Base-by-base conservation (phyloP, 2,329 filamentous ascomycete species). In the Elsinoe australis region DNA sequence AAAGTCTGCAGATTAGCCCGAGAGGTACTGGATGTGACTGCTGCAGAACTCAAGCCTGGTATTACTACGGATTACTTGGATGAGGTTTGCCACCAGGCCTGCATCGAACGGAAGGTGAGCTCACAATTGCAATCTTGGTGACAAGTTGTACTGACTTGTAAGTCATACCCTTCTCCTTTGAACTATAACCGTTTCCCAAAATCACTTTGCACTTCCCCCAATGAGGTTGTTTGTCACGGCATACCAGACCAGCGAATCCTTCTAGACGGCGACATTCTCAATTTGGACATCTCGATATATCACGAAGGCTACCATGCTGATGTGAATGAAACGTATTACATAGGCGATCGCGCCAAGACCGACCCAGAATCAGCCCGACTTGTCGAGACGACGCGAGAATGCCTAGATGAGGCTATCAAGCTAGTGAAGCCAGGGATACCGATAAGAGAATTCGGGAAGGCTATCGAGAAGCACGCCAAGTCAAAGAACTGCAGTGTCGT, bases 141-240 rank as follows among this genome's bases (percentile, higher is more conserved):
- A 7, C 4, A 12, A 18, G 3, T 45, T 10, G 14, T 45, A 10
- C 31, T 14, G 7, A 3, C 18, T 2, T 3, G 35, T 53, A 95
- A n/a, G 89, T 85, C 88, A 4, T 96, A 96, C 64, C 89, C 89
- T 0, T 95, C 90, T 1, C 87, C 89, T 1, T 72, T 96, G 24
- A 95, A 95, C 71, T 96, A 96, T 70, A 85, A 85, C 71, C 75
- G 88, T 67, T 98, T 96, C 69, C 92, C 92, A 55, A 98, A 98
- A 71, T 96, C 92, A 0, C 85, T 95, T 53, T 98, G 92, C 68
- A 96, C 89, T 3, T 95, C 89, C 2, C 71, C 86, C 39, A 98
- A 98, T 72, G 92, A 98, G 69, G 85, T 95, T 54, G 96, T 98
- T 64, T 98, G 92, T 72, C 92, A 98, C 72, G 92, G 92, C 47